These are phyloP conservation scores for Eimeria mitis DNA, from an alignment of 169 alveolate species.

Conservation along the genomic window DNA sequence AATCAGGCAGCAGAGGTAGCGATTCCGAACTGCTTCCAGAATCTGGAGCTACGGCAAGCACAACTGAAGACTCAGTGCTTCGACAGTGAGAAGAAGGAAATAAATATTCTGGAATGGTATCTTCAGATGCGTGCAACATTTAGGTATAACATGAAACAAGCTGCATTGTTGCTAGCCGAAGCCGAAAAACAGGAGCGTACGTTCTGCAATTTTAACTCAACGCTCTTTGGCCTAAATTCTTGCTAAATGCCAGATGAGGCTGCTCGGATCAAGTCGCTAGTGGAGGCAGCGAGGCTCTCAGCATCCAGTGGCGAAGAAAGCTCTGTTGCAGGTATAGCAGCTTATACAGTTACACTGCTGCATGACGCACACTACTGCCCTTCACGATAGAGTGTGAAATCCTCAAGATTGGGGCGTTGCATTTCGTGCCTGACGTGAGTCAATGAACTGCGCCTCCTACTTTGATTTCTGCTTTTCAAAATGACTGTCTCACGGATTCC, in stretches of 20 bases:
- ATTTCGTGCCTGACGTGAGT: conserved; percentile 86
- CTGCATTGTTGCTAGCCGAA: conserved; percentile 66
- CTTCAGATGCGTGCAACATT: background rate
- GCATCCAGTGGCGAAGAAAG: conserved; percentile 52
- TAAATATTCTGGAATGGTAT: background rate
- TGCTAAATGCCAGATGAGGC: conserved; percentile 72
- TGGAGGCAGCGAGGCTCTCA: conserved; percentile 62
- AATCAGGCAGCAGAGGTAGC: conserved; percentile 16
- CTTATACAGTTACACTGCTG: background rate
- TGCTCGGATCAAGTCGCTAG: conserved; percentile 20
- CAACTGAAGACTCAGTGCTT: background rate
- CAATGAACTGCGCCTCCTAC: background rate
- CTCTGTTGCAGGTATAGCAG: conserved; percentile 37
- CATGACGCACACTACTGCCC: too few relatives aligned
- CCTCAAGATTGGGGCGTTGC: conserved; percentile 86
- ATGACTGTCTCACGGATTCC: background rate
- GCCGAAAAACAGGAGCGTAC: conserved; percentile 75
- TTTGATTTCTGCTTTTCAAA: background rate
- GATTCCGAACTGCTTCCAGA: background rate
- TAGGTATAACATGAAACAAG: conserved; percentile 70
- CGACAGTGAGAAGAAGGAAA: background rate
- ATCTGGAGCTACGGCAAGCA: background rate
- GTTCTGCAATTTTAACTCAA: background rate
- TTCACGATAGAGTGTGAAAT: conserved; percentile 84
- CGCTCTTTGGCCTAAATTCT: background rate